phyloP scores from a whole-genome alignment of 345 rosid genomes.

The Mallotus nudiflorus region DNA sequence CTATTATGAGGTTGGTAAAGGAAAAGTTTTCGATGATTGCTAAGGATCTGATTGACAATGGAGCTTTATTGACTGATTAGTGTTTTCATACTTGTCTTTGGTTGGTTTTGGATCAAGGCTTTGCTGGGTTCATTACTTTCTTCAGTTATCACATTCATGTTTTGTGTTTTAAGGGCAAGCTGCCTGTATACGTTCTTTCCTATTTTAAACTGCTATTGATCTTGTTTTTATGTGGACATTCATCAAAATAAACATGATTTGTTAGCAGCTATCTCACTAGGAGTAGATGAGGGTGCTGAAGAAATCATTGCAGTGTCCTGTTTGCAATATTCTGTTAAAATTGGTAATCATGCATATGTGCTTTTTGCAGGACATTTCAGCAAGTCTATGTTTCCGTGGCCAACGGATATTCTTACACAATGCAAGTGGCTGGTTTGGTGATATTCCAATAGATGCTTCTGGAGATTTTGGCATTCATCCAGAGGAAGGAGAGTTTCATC shows the following conservation, averaged over 20 bases:
- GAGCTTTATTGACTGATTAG: background rate
- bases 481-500: slow-evolving; percentile 95
- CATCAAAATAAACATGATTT: background rate
- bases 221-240: background rate
- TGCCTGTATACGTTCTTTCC: background rate
- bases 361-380: slow-evolving; percentile 70
- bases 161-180: background rate
- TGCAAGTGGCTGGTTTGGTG: slow-evolving; percentile 92
- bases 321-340: too few relatives aligned
- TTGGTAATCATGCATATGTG: background rate
- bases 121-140: slow-evolving; percentile 4
- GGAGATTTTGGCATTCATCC: slow-evolving; percentile 99
- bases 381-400: slow-evolving; percentile 86
- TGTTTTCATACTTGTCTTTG: background rate
- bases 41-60: background rate
- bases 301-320: background rate
- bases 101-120: background rate
- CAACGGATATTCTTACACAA: slow-evolving; percentile 89
- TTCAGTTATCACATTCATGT: background rate
- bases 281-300: too few relatives aligned
- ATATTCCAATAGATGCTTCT: slow-evolving; percentile 94
- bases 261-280: background rate
- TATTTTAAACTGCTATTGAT: background rate
- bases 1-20: background rate
- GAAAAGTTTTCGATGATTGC: background rate